Conservation (phyloP, 179 eudicot species). For the Drosera spatulata region DNA sequence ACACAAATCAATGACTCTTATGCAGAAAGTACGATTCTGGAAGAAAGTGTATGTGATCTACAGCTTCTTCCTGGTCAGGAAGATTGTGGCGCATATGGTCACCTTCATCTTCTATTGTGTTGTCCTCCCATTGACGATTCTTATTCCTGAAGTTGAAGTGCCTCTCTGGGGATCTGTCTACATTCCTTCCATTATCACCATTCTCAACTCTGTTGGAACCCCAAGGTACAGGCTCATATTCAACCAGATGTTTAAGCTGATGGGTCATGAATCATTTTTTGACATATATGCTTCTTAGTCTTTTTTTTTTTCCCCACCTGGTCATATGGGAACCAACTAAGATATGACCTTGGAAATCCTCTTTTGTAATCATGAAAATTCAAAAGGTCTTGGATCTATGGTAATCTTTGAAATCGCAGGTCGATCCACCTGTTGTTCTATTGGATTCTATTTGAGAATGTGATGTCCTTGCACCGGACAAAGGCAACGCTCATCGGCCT, state of each 20-base stretch:
- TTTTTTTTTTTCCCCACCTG: too few relatives aligned
- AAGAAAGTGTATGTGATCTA: constrained; percentile 57
- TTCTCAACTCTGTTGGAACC: constrained; percentile 54
- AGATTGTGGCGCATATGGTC: constrained; percentile 52
- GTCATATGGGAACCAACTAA: too few relatives aligned
- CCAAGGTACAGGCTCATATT: constrained; percentile 26
- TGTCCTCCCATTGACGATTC: constrained; percentile 37
- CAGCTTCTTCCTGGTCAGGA: constrained; percentile 61
- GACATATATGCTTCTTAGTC: too few relatives aligned
- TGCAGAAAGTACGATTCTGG: constrained; percentile 52
- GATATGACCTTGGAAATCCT: too few relatives aligned
- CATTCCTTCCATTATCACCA: constrained; percentile 46
- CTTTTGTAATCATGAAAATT: too few relatives aligned
- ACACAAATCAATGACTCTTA: too few relatives aligned
- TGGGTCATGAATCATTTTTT: not conserved
- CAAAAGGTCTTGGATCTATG: too few relatives aligned
- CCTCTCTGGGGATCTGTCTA: constrained; percentile 56
- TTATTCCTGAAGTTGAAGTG: constrained; percentile 52
- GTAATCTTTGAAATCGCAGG: constrained; percentile 10
- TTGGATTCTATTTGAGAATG: constrained; percentile 46
- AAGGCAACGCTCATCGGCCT: constrained; percentile 66
- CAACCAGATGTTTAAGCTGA: not conserved
- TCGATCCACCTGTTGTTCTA: constrained; percentile 39
- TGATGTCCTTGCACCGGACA: constrained; percentile 44
- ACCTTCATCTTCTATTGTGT: constrained; percentile 51